Percentiles rank a stretch among this genome's conserved stretches.
phyloP scores from a whole-genome alignment of 306 rosid species.

The Sphenostylis stenocarpa region DNA sequence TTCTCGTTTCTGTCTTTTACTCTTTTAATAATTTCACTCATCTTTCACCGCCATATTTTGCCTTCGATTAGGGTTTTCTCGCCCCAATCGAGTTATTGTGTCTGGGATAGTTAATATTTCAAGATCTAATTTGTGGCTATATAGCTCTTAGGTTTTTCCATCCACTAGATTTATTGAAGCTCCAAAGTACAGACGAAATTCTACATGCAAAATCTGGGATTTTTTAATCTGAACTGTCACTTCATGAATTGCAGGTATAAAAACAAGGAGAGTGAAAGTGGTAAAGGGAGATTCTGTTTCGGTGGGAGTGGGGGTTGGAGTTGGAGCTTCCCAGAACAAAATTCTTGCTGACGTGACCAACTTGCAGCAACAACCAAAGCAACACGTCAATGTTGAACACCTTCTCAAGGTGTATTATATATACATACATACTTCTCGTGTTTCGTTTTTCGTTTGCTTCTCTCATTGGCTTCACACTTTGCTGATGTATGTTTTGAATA shows the following conservation, averaged over 20 bases:
- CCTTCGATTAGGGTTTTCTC: constrained; percentile 20
- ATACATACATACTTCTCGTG: not conserved
- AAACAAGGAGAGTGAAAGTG: constrained; percentile 38
- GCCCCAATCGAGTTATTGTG: not conserved
- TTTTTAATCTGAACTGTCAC: constrained; percentile 18
- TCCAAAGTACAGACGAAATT: not conserved
- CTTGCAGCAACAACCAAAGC: constrained; percentile 41
- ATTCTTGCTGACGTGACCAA: constrained; percentile 76
- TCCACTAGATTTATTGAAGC: not conserved
- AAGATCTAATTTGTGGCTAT: not conserved
- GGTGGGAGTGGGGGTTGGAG: constrained; percentile 48
- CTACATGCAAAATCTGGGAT: not conserved
- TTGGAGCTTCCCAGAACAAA: constrained; percentile 47
- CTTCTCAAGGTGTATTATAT: constrained; percentile 52
- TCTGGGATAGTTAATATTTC: not conserved
- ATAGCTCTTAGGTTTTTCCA: not conserved
- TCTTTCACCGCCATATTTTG: not conserved
- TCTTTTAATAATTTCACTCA: not conserved
- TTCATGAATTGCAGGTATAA: constrained; percentile 49
- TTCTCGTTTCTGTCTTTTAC: not conserved
- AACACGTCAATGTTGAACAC: constrained; percentile 40
- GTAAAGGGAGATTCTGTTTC: constrained; percentile 36
- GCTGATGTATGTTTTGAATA: constrained; percentile 2
- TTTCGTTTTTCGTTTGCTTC: not conserved
- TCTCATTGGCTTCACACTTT: constrained; percentile 7